Evolutionary conservation across 495 filamentous ascomycete species (phyloP), one percentile per base, ranked within the genome.

Genomic region (Lasiosphaeria miniovina): DNA sequence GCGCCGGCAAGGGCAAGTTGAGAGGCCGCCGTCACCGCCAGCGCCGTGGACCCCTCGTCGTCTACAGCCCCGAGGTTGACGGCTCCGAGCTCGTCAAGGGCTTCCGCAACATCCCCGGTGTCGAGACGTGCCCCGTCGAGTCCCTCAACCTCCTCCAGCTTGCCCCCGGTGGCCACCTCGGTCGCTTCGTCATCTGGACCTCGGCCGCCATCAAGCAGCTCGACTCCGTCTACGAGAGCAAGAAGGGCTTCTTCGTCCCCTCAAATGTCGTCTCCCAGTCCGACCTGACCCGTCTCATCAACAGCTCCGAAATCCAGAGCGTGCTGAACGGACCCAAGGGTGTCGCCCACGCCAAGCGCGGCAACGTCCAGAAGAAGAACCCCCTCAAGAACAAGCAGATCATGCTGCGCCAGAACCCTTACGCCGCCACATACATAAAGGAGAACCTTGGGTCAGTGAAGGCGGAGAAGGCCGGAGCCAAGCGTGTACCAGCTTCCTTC

Each of bases 131-230:
- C 72, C 87, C 91, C 57, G 94, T 98, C 75, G 93, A 88, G 80
- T 83, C 91, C 61, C 86, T 98, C 68, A 98, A 98, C 85, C 93
- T 98, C 71, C 89, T 98, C 74, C 94, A 98, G 82, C 90, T 98
- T 73, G 94, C 94, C 64, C 94, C 94, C 60, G 94, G 94, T 84
- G 94, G 94, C 69, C 94, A 98, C 81, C 90, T 98, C 72, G 94
- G 94, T 69, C 95, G 94, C 73, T 98, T 98, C 86, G 84, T 98
- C 77, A 84, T 98, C 84, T 98, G 94, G 94, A 93, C 94, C 66
- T 96, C 95, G 59, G 84, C 91, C 61, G 94, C 94, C 54, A 97
- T 98, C 84, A 84, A 91, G 77, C 90, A 94, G 62, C 90, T 98
- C 60, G 92, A 98, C 80, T 82, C 83, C 75, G 88, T 98, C 85